Evolutionary conservation across 192 early-diverging fungal genomes (phyloP).

Genomic region (Mortierella antarctica): DNA sequence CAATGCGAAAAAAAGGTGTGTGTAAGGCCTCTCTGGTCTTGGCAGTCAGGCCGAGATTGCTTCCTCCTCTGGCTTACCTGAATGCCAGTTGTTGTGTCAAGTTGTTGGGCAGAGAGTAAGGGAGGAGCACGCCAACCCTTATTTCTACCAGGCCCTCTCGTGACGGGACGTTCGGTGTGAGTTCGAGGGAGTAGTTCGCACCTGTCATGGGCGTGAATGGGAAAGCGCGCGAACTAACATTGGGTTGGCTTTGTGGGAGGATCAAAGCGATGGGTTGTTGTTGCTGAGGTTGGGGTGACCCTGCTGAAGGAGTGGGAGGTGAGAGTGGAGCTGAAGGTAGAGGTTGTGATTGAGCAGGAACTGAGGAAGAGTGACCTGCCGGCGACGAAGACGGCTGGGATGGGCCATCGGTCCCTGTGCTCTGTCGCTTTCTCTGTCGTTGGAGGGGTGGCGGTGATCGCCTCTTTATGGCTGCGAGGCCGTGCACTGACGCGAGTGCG

Average conservation of each 20-base stretch:
- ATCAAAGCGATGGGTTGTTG: not conserved
- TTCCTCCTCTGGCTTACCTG: constrained; percentile 19
- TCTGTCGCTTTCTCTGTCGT: too few species aligned
- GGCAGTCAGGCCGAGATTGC: too few species aligned
- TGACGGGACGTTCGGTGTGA: constrained; percentile 40
- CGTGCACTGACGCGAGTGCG: too few species aligned
- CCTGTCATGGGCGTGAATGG: constrained; percentile 38
- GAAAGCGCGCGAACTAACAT: constrained; percentile 8
- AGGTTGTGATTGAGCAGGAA: too few species aligned
- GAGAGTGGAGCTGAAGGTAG: too few species aligned
- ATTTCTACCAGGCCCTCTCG: constrained; percentile 36
- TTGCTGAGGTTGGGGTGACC: not conserved
- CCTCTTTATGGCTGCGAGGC: too few species aligned
- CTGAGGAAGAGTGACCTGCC: too few species aligned
- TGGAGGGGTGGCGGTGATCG: too few species aligned
- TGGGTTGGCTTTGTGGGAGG: constrained; percentile 25
- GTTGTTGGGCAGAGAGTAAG: constrained; percentile 47
- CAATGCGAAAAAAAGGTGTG: not conserved
- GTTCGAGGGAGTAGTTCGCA: constrained; percentile 25
- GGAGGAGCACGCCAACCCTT: constrained; percentile 32
- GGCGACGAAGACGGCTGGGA: too few species aligned
- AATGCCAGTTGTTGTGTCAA: constrained; percentile 37
- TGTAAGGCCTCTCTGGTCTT: too few species aligned
- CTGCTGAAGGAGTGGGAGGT: not conserved
- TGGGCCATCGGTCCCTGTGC: too few species aligned